Evolutionary conservation across 176 grass and related monocot genomes (phyloP).

Genomic region (barley (Hordeum vulgare)): DNA sequence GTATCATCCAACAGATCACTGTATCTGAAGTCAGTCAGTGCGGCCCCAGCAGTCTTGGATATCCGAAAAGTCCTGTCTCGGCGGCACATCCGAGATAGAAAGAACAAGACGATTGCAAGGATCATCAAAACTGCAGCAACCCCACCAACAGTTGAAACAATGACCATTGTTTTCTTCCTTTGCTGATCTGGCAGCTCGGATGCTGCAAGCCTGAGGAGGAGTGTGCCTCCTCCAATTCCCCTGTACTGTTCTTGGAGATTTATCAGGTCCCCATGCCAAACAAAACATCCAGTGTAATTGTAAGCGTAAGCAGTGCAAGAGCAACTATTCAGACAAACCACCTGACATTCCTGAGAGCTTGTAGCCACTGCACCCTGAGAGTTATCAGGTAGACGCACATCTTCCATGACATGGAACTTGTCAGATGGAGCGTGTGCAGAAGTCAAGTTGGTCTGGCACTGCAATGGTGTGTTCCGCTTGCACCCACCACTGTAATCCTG

Average conservation of each 20-base stretch:
- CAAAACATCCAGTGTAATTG: slow-evolving; percentile 34
- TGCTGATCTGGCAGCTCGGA: slow-evolving; percentile 34
- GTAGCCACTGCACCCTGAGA: neutral
- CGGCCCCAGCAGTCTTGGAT: neutral
- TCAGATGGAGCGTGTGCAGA: slow-evolving; percentile 24
- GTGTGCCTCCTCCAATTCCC: slow-evolving; percentile 22
- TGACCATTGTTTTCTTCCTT: slow-evolving; percentile 16
- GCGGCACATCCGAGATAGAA: slow-evolving; percentile 20
- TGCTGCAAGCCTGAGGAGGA: slow-evolving; percentile 65
- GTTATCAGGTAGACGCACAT: slow-evolving; percentile 35
- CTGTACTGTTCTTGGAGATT: slow-evolving; percentile 42
- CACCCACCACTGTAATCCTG: slow-evolving; percentile 50
- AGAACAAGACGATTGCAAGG: neutral
- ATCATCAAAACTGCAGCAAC: slow-evolving; percentile 18
- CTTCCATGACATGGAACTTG: slow-evolving; percentile 36
- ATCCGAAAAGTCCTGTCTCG: neutral
- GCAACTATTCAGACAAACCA: slow-evolving; percentile 50
- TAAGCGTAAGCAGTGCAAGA: slow-evolving; percentile 58
- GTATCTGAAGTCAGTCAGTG: neutral
- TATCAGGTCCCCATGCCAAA: slow-evolving; percentile 52
- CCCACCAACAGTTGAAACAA: slow-evolving; percentile 24
- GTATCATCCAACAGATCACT: neutral
- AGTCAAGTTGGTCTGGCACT: slow-evolving; percentile 33
- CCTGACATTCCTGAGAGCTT: slow-evolving; percentile 35
- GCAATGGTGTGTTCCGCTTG: slow-evolving; percentile 37